Evolutionary conservation across 1,139 yeast species (phyloP).

Genomic region (Zygosaccharomyces pseudobailii): DNA sequence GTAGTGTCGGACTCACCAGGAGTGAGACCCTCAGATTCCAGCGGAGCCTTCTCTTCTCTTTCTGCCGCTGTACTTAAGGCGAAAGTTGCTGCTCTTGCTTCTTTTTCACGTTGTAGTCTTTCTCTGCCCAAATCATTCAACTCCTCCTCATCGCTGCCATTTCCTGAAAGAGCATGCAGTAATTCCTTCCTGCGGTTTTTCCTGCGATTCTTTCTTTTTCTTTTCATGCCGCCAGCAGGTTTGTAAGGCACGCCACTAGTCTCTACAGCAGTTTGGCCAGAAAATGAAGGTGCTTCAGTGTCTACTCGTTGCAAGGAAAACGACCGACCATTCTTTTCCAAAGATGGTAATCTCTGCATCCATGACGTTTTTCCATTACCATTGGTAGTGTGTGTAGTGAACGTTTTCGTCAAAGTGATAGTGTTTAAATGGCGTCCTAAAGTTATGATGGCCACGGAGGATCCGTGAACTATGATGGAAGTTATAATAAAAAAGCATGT

Average conservation of each 20-base stretch:
- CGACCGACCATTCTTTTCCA: constrained; percentile 67
- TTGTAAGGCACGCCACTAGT: constrained; percentile 66
- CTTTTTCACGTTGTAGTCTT: constrained; percentile 36
- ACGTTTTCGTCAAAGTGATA: constrained; percentile 89
- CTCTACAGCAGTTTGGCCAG: constrained; percentile 40
- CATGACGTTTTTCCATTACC: constrained; percentile 61
- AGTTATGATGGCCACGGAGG: constrained; percentile 90
- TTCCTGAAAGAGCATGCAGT: constrained; percentile 22
- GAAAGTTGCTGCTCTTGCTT: constrained; percentile 40
- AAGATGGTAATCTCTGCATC: constrained; percentile 81
- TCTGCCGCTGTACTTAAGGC: constrained; percentile 31
- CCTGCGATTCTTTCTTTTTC: constrained; percentile 42
- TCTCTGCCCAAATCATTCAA: constrained; percentile 34
- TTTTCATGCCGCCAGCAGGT: constrained; percentile 75
- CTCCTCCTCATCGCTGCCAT: constrained; percentile 25
- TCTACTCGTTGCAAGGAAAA: constrained; percentile 79
- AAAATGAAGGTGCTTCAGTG: constrained; percentile 44
- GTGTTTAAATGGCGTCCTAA: constrained; percentile 86
- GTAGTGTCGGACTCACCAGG: constrained; percentile 13
- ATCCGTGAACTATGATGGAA: constrained; percentile 91
- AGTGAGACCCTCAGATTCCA: constrained; percentile 13
- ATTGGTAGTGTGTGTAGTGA: constrained; percentile 65
- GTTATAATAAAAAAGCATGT: constrained; percentile 79
- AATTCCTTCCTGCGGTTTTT: constrained; percentile 37
- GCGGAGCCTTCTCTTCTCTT: constrained; percentile 23